phyloP scores from a whole-genome alignment of 2,329 filamentous ascomycete species.

The Chrysoporthe deuterocubensis region DNA sequence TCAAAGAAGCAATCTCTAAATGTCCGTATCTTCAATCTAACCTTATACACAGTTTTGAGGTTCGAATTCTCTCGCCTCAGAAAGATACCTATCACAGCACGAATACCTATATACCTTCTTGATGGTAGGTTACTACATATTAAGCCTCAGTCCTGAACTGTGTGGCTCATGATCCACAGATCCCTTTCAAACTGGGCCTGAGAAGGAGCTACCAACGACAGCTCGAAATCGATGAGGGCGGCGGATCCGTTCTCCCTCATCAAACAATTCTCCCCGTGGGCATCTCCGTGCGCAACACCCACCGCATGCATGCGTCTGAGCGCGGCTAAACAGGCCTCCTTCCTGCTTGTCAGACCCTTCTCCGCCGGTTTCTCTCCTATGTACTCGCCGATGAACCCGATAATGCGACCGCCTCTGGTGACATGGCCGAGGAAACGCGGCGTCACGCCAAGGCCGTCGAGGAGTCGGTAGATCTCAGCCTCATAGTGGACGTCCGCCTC shows the following conservation, averaged over 20 bases:
- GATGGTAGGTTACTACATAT: not conserved
- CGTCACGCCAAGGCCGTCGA: slow-evolving; percentile 15
- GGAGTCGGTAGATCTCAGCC: slow-evolving; percentile 21
- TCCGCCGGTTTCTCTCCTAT: not conserved
- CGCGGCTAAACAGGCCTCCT: slow-evolving; percentile 18
- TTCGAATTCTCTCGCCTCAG: no score
- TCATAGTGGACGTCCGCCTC: slow-evolving; percentile 21
- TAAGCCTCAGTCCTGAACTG: not conserved
- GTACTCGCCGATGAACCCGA: slow-evolving; percentile 29
- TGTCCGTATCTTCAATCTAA: no score
- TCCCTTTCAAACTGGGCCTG: slow-evolving; percentile 23
- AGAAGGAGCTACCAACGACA: slow-evolving; percentile 17
- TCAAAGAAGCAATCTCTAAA: no score
- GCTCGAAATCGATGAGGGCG: slow-evolving; percentile 31
- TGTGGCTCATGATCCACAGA: slow-evolving; percentile 25
- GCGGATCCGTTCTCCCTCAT: slow-evolving; percentile 24
- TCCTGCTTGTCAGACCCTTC: not conserved
- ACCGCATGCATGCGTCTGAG: slow-evolving; percentile 27
- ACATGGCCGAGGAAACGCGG: slow-evolving; percentile 29
- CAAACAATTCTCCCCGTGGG: slow-evolving; percentile 31
- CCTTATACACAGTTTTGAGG: no score
- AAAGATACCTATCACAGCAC: no score
- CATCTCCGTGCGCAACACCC: slow-evolving; percentile 28
- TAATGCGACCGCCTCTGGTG: slow-evolving; percentile 1
- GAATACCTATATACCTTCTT: no score